A percentile compares a stretch with the other conserved stretches of the same genome.
Conservation (phyloP, 805 yeast species). For the Kodamaea neixiangensis region DNA sequence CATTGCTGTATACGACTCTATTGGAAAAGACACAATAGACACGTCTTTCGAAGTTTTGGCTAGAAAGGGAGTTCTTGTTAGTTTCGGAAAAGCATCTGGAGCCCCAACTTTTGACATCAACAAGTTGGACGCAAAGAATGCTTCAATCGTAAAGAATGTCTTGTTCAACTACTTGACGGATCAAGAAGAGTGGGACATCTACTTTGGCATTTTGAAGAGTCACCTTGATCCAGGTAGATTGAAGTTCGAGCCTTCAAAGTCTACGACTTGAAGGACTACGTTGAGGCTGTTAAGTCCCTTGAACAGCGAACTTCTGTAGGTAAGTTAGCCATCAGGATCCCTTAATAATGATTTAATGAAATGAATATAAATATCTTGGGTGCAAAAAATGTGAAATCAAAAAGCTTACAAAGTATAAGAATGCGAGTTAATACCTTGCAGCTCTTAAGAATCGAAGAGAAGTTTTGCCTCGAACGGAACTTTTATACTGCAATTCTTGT, state of each 20-base stretch:
- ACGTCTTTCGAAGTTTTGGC: conserved; percentile 60
- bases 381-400: too few species aligned
- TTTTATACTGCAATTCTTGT: too few species aligned
- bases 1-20: conserved; percentile 66
- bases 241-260: conserved; percentile 52
- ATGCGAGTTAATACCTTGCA: too few species aligned
- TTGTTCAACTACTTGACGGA: conserved; percentile 51
- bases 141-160: conserved; percentile 64
- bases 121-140: conserved; percentile 59
- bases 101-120: conserved; percentile 63
- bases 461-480: too few species aligned
- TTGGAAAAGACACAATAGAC: conserved; percentile 78
- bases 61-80: conserved; percentile 71
- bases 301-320: conserved; percentile 77
- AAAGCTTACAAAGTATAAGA: too few species aligned
- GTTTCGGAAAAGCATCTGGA: conserved; percentile 91
- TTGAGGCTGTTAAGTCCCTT: conserved; percentile 57
- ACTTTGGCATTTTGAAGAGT: conserved; percentile 22
- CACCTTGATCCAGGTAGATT: conserved; percentile 49
- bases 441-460: too few species aligned
- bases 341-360: conserved; percentile 27
- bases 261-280: conserved; percentile 64
- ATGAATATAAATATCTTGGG: too few species aligned
- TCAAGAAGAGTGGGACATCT: conserved; percentile 56
- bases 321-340: conserved; percentile 63